These are phyloP conservation scores for Stylonectria norvegica DNA, from an alignment of 2,329 filamentous ascomycete species.

Conservation along the genomic window DNA sequence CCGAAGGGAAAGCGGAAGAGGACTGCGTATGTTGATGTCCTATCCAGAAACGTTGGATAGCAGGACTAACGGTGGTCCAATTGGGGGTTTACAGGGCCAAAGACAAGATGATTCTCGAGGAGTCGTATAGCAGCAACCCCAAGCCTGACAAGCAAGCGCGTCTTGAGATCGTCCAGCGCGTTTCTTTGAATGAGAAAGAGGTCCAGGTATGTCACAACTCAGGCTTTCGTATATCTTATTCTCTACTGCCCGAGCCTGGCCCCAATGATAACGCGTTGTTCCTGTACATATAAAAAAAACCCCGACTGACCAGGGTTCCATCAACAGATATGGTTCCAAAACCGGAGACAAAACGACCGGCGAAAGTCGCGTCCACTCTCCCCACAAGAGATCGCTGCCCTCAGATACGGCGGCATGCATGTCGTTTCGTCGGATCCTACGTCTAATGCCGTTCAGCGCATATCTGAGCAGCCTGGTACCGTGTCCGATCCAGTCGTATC, in stretches of 20 bases:
- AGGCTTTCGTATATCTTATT: too few relatives aligned
- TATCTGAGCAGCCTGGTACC: constrained; percentile 26
- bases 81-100: constrained; percentile 58
- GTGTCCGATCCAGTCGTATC: constrained; percentile 28
- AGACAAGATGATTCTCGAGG: constrained; percentile 84
- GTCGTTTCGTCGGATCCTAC: constrained; percentile 47
- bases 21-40: constrained; percentile 49
- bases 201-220: constrained; percentile 68
- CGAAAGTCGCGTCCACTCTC: constrained; percentile 82
- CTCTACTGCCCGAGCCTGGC: constrained; percentile 2
- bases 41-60: not conserved
- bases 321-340: constrained; percentile 99
- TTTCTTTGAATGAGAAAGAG: constrained; percentile 90
- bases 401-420: constrained; percentile 54
- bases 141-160: constrained; percentile 91
- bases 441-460: constrained; percentile 25
- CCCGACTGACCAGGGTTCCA: constrained; percentile 15
- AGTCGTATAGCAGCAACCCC: constrained; percentile 77
- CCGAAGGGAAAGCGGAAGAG: constrained; percentile 61
- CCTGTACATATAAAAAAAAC: constrained; percentile 6
- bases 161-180: constrained; percentile 76
- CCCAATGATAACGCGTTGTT: constrained; percentile 15
- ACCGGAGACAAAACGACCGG: constrained; percentile 87
- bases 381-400: constrained; percentile 67
- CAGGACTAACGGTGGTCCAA: constrained; percentile 20